Evolutionary conservation across 2,329 filamentous ascomycete genomes (phyloP).

Genomic region (Xylogone sp.): DNA sequence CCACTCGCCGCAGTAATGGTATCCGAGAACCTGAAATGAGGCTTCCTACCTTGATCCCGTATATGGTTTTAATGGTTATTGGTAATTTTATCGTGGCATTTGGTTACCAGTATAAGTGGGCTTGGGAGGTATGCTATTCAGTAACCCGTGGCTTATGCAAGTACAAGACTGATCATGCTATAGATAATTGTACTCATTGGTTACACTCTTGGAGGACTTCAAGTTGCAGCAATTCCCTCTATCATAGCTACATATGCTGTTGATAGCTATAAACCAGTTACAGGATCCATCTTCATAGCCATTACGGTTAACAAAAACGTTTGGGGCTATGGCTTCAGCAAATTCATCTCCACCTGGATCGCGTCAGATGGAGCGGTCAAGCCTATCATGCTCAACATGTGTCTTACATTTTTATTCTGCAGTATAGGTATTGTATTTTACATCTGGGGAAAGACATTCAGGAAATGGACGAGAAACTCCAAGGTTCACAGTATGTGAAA

Average conservation of each 20-base stretch:
- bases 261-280: slow-evolving; percentile 12
- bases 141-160: too few species aligned
- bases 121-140: neutral
- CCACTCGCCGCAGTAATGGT: slow-evolving; percentile 49
- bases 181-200: too few species aligned
- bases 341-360: neutral
- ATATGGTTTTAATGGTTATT: neutral
- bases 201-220: too few species aligned
- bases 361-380: neutral
- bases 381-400: too few species aligned
- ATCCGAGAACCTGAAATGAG: slow-evolving; percentile 56
- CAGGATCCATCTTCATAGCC: neutral
- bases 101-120: neutral
- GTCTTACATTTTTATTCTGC: too few species aligned
- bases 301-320: neutral
- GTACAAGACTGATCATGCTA: too few species aligned
- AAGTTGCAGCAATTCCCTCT: neutral
- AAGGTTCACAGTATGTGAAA: too few species aligned
- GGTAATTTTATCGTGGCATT: neutral
- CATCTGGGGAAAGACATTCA: too few species aligned
- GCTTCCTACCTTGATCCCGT: slow-evolving; percentile 32
- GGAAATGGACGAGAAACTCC: too few species aligned
- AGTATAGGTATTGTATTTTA: too few species aligned
- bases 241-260: slow-evolving; percentile 42
- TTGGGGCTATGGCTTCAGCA: neutral